Percentiles rank a stretch among this genome's conserved stretches.
These are phyloP conservation scores for Chiua sp. DNA, from an alignment of 1,284 basidiomycete genomes.

Conservation along the genomic window DNA sequence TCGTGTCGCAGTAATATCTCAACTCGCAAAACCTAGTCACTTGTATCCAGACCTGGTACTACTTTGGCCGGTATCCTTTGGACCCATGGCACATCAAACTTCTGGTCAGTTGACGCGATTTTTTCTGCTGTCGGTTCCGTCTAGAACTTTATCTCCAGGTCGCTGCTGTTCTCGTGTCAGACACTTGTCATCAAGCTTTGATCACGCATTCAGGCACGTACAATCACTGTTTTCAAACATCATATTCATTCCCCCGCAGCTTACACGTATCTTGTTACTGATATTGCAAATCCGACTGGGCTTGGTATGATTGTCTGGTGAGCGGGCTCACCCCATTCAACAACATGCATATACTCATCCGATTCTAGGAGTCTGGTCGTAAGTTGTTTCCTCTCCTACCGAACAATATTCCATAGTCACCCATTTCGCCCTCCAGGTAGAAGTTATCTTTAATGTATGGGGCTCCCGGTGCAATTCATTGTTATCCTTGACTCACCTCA, in stretches of 20 bases:
- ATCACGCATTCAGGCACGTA: constrained; percentile 59
- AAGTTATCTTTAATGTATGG: constrained; percentile 45
- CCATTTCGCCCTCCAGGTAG: constrained; percentile 27
- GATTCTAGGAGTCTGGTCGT: constrained; percentile 54
- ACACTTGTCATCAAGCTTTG: constrained; percentile 60
- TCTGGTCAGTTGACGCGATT: constrained; percentile 40
- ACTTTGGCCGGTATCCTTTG: constrained; percentile 53
- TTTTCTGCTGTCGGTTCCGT: not conserved
- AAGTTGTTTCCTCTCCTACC: constrained; percentile 15
- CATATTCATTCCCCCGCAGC: constrained; percentile 39
- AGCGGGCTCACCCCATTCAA: constrained; percentile 16
- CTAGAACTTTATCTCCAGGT: constrained; percentile 43
- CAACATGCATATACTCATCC: constrained; percentile 1
- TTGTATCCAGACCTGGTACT: constrained; percentile 62
- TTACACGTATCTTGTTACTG: constrained; percentile 49
- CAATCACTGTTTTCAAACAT: not conserved
- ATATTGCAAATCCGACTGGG: constrained; percentile 28
- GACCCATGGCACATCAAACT: constrained; percentile 54
- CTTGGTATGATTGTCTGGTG: constrained; percentile 55
- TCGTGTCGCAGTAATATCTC: not conserved
- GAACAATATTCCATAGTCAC: constrained; percentile 13
- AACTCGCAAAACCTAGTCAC: constrained; percentile 47
- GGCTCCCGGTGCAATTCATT: not conserved
- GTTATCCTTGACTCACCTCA: constrained; percentile 7
- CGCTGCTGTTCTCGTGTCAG: constrained; percentile 52